Conservation (phyloP, 2,329 filamentous ascomycete species). For the Colletotrichum sp. region DNA sequence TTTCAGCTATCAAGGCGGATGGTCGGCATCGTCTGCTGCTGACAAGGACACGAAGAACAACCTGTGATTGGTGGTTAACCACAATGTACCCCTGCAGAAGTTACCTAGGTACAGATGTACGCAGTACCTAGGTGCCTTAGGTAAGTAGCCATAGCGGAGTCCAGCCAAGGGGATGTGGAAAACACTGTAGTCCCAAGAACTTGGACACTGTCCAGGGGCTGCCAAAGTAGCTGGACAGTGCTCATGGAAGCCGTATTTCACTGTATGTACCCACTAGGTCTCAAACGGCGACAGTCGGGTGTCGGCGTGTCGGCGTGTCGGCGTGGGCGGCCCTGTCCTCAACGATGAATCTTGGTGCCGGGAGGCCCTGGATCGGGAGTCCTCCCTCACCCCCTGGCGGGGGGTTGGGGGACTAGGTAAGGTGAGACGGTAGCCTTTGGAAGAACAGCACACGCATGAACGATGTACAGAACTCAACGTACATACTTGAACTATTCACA, state of each 20-base stretch:
- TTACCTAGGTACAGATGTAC: too few species aligned
- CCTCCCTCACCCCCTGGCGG: not conserved
- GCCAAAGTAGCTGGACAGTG: not conserved
- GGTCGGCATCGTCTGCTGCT: not conserved
- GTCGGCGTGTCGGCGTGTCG: not conserved
- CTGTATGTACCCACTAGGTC: not conserved
- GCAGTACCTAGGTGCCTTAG: too few species aligned
- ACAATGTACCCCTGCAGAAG: not conserved
- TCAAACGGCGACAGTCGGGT: not conserved
- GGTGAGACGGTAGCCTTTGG: not conserved
- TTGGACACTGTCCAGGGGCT: not conserved
- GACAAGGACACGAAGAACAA: not conserved
- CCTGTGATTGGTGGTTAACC: not conserved
- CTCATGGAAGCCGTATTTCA: not conserved
- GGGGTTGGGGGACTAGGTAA: not conserved
- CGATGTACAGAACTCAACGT: not conserved
- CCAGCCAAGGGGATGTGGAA: not conserved
- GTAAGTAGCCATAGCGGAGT: not conserved
- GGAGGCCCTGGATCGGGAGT: not conserved
- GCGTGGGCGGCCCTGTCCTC: not conserved
- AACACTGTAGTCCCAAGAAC: not conserved
- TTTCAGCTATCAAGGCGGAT: not conserved
- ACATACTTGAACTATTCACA: not conserved
- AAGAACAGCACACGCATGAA: not conserved
- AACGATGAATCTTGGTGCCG: not conserved